phyloP scores from a whole-genome alignment of 1,284 basidiomycete genomes.

The Moesziomyces aphidis region DNA sequence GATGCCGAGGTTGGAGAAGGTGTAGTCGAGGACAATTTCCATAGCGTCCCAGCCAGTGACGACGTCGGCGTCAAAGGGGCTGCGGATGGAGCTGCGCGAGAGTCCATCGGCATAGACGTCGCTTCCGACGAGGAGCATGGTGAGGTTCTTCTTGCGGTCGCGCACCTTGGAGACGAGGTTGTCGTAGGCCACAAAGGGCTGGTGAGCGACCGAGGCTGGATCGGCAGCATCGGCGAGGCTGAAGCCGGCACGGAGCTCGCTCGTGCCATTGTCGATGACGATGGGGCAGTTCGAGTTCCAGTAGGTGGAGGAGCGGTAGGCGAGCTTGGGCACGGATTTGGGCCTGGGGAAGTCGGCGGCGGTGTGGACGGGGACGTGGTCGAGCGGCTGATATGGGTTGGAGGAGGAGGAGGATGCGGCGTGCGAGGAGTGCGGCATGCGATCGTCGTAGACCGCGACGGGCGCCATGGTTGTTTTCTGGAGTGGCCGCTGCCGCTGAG shows the following conservation, averaged over 20 bases:
- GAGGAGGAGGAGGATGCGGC: conserved; percentile 16
- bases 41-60: conserved; percentile 65
- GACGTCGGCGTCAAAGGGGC: conserved; percentile 63
- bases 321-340: conserved; percentile 32
- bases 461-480: conserved; percentile 37
- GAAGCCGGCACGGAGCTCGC: conserved; percentile 90
- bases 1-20: conserved; percentile 87
- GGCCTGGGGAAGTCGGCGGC: conserved; percentile 47
- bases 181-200: conserved; percentile 57
- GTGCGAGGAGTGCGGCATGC: conserved; percentile 16
- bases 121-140: conserved; percentile 60
- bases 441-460: conserved; percentile 35
- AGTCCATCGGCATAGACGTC: conserved; percentile 63
- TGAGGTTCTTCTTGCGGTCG: conserved; percentile 59
- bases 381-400: conserved; percentile 41
- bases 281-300: conserved; percentile 71
- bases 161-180: conserved; percentile 62
- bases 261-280: conserved; percentile 93
- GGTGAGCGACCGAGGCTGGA: conserved; percentile 36
- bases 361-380: conserved; percentile 35
- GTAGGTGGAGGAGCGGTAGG: conserved; percentile 49
- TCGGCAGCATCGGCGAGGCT: conserved; percentile 61
- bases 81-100: conserved; percentile 52
- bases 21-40: conserved; percentile 92
- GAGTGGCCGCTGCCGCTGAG: background rate